Evolutionary conservation across 306 rosid species (phyloP).

Genomic region (Medicago lupulina): DNA sequence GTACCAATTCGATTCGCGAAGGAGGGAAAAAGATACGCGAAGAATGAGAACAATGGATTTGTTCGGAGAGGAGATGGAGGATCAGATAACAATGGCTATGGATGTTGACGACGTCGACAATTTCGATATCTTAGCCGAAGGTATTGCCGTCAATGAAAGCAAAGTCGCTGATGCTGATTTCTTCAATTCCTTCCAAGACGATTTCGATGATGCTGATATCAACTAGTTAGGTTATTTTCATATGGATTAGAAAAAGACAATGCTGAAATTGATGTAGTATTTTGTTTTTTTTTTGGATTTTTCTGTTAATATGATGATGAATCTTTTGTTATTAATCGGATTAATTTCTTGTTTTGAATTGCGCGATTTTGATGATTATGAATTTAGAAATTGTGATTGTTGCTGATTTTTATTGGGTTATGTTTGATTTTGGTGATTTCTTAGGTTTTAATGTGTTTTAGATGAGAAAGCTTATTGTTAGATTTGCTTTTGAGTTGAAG

Average conservation of each 20-base stretch:
- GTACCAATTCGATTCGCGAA: too few species aligned
- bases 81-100: slow-evolving; percentile 87
- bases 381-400: background rate
- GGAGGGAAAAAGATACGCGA: background rate
- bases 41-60: slow-evolving; percentile 67
- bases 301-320: slow-evolving; percentile 17
- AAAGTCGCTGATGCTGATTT: slow-evolving; percentile 85
- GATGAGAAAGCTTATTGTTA: background rate
- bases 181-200: slow-evolving; percentile 78
- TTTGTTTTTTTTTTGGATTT: background rate
- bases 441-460: background rate
- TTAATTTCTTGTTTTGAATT: background rate
- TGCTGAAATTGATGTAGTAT: background rate
- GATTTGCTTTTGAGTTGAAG: background rate
- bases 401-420: background rate
- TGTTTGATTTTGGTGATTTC: background rate
- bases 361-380: background rate
- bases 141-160: slow-evolving; percentile 62
- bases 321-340: background rate
- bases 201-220: slow-evolving; percentile 85
- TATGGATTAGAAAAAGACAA: background rate
- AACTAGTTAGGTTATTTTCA: slow-evolving; percentile 38
- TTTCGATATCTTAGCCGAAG: slow-evolving; percentile 67
- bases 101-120: slow-evolving; percentile 88
- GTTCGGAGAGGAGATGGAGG: slow-evolving; percentile 87